Evolutionary conservation across 208 protist genomes (phyloP).

Genomic region (Acanthamoeba triangularis): DNA sequence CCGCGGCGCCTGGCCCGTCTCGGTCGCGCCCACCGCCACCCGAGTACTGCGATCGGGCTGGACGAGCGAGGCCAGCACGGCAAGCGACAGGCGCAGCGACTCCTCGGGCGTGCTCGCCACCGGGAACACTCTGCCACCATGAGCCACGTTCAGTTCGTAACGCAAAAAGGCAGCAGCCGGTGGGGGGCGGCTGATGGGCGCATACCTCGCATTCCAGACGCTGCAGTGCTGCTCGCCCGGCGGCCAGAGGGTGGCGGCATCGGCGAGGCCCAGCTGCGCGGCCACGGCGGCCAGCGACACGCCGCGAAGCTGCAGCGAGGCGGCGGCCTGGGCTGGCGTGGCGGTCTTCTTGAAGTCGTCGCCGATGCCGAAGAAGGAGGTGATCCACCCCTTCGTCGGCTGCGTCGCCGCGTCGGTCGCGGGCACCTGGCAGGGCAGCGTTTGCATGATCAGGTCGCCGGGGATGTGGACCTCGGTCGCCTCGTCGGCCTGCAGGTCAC

Average conservation of each 20-base stretch:
- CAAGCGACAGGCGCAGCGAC: not conserved
- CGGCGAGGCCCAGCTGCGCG: not conserved
- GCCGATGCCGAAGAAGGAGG: slow-evolving; percentile 19
- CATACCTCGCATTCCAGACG: slow-evolving; percentile 37
- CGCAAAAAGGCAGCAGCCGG: not conserved
- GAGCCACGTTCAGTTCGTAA: not conserved
- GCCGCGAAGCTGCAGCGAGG: not conserved
- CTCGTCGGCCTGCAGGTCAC: slow-evolving; percentile 42
- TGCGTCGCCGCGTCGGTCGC: not conserved
- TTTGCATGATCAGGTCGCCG: slow-evolving; percentile 30
- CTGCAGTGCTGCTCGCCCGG: not conserved
- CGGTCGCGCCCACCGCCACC: not conserved
- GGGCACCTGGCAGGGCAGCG: not conserved
- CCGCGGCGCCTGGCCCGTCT: not conserved
- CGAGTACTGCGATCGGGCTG: not conserved
- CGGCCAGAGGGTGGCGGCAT: not conserved
- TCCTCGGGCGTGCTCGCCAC: slow-evolving; percentile 31
- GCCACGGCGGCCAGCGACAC: not conserved
- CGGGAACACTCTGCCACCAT: not conserved
- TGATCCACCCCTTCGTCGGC: slow-evolving; percentile 10
- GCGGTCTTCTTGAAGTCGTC: slow-evolving; percentile 50
- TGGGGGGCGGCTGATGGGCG: too few species aligned
- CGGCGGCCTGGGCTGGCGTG: not conserved
- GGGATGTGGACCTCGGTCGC: not conserved
- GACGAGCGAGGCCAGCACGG: not conserved